Evolutionary conservation across 2,329 filamentous ascomycete species (phyloP).

Genomic region (Penicillium sp.): DNA sequence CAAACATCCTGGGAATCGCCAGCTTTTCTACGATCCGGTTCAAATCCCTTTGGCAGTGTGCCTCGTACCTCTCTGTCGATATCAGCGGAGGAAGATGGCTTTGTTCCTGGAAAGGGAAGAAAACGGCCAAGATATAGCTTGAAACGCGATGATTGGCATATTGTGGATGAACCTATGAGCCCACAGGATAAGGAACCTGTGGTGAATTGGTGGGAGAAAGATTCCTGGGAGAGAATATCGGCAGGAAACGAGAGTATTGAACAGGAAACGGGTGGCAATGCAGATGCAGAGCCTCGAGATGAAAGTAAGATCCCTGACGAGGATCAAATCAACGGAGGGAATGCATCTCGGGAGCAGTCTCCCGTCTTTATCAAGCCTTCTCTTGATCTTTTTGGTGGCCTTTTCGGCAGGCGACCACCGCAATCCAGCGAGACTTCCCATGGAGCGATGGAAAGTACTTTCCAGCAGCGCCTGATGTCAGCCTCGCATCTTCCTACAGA

Average conservation of each 20-base stretch:
- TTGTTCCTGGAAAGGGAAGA: conserved; percentile 60
- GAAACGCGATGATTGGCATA: conserved; percentile 70
- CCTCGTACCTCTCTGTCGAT: conserved; percentile 66
- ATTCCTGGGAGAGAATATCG: conserved; percentile 30
- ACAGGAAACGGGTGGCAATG: conserved; percentile 1
- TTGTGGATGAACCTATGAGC: conserved; percentile 69
- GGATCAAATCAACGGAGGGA: not conserved
- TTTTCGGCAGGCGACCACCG: conserved; percentile 8
- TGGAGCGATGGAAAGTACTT: not conserved
- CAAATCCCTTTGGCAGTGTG: conserved; percentile 68
- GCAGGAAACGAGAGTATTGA: conserved; percentile 23
- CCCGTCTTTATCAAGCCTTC: conserved; percentile 20
- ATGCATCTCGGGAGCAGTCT: conserved; percentile 1
- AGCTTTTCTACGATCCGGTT: conserved; percentile 72
- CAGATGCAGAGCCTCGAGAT: not conserved
- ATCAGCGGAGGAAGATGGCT: conserved; percentile 67
- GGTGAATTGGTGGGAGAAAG: conserved; percentile 5
- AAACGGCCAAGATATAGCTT: conserved; percentile 72
- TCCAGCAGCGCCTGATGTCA: conserved; percentile 1
- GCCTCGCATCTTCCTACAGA: conserved; percentile 27
- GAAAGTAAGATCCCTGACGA: not conserved
- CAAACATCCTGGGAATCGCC: conserved; percentile 70
- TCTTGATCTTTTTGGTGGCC: conserved; percentile 12
- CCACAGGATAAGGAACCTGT: conserved; percentile 56
- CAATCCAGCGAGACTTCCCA: conserved; percentile 1